phyloP scores from a whole-genome alignment of 305 asterid genomes.

The Ajuga reptans region DNA sequence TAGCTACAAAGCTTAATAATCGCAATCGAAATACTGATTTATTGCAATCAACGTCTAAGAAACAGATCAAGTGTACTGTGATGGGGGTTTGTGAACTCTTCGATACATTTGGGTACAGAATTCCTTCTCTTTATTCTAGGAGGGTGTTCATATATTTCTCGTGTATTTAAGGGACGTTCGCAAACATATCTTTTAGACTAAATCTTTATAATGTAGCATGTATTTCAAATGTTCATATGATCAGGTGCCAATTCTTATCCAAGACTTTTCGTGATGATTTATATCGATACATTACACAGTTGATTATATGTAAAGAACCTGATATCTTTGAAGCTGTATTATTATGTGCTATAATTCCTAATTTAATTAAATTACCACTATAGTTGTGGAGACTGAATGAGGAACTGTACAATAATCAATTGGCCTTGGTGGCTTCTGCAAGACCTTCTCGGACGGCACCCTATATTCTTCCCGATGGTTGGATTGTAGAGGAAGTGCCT shows the following conservation, averaged over 20 bases:
- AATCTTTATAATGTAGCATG: neutral
- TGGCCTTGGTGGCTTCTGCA: conserved; percentile 29
- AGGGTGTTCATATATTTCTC: neutral
- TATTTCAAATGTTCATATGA: neutral
- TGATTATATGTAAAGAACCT: too few species aligned
- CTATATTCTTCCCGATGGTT: conserved; percentile 59
- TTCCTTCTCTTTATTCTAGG: neutral
- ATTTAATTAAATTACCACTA: neutral
- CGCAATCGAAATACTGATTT: neutral
- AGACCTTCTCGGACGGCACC: conserved; percentile 25
- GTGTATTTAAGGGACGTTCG: neutral
- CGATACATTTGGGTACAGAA: neutral
- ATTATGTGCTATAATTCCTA: neutral
- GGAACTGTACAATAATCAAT: conserved; percentile 22
- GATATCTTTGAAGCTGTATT: neutral
- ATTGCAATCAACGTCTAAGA: neutral
- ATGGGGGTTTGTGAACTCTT: neutral
- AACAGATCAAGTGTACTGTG: neutral
- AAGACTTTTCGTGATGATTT: neutral
- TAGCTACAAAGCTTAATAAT: neutral
- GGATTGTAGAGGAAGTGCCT: conserved; percentile 70
- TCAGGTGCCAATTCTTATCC: neutral
- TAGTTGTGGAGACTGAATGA: conserved; percentile 39
- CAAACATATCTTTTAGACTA: neutral
- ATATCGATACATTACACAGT: too few species aligned